phyloP scores from a whole-genome alignment of 352 stramenopile genomes.

The Paralagenidium karlingii region DNA sequence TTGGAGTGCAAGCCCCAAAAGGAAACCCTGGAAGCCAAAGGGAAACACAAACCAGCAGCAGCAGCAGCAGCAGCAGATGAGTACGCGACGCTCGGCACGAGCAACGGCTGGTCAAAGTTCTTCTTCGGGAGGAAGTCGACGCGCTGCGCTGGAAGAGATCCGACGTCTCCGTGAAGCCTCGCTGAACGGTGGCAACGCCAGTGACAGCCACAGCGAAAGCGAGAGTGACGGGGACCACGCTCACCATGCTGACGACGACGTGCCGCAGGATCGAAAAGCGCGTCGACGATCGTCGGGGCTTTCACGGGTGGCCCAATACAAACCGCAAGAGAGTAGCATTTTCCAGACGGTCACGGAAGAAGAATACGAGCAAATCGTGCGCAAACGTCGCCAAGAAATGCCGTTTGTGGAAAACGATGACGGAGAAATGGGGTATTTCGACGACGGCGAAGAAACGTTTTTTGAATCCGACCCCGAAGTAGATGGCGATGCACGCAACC shows the following conservation, averaged over 20 bases:
- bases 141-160: slow-evolving; percentile 61
- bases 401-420: slow-evolving; percentile 83
- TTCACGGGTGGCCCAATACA: slow-evolving; percentile 61
- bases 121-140: too few relatives aligned
- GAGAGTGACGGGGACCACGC: too few relatives aligned
- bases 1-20: too few relatives aligned
- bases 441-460: slow-evolving; percentile 82
- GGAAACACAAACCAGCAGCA: too few relatives aligned
- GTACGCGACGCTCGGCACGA: too few relatives aligned
- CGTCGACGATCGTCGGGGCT: too few relatives aligned
- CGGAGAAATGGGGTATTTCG: slow-evolving; percentile 76
- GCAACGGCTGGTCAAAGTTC: too few relatives aligned
- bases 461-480: slow-evolving; percentile 71
- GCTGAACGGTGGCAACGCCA: slow-evolving; percentile 8
- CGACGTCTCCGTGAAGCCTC: slow-evolving; percentile 52
- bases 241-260: too few relatives aligned
- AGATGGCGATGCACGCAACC: slow-evolving; percentile 3
- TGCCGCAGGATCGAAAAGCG: too few relatives aligned
- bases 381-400: slow-evolving; percentile 53
- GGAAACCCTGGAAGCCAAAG: too few relatives aligned
- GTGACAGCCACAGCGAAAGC: neutral
- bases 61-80: too few relatives aligned
- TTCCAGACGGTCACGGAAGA: slow-evolving; percentile 79
- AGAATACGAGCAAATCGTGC: slow-evolving; percentile 78
- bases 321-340: slow-evolving; percentile 59